Evolutionary conservation across 306 rosid genomes (phyloP), one percentile per base, ranked within the genome.

Genomic region (Vigna mungo): DNA sequence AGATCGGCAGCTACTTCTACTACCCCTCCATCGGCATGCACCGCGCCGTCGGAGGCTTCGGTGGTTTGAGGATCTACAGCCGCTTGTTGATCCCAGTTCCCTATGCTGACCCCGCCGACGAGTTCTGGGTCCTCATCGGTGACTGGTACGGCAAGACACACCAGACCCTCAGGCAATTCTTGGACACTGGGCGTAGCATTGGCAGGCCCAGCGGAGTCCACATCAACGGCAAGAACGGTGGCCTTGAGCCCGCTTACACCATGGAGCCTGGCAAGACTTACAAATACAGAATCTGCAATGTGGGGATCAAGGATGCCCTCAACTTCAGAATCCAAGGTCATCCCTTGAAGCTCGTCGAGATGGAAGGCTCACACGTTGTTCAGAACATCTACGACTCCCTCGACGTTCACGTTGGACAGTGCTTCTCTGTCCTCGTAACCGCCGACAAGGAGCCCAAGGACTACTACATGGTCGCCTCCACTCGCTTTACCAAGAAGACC

Each of bases 301-400:
- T 83, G 0, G 98, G 98, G 2, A 7, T 88, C 1, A 92, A 89
- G 78, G 80, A 85, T 10, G 64, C 95, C 4, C 87, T 94, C 2
- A 94, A 94, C 84, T 87, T 94, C 56, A 88, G 96, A 44, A 78
- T 94, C 77, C 98, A 94, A 81, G 84, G 72, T 16, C 98, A 94
- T 41, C 20, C 71, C 21, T 41, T 94, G 93, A 89, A 68, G 69
- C 87, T 94, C 3, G 98, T 94, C 0, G 97, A 94, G 74, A 82
- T 83, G 85, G 98, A 94, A 70, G 98, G 98, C 3, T 92, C 98
- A 7, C 98, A 94, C 75, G 66, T 78, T 0, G 87, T 94, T 6
- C 97, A 94, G 21, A 92, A 89, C 62, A 25, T 1, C 4, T 94
- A 94, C 34, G 85, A 88, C 18, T 92, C 98, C 5, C 87, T 94